Conservation (phyloP, 75 land plant genomes). For the Chamaecyparis obtusa region DNA sequence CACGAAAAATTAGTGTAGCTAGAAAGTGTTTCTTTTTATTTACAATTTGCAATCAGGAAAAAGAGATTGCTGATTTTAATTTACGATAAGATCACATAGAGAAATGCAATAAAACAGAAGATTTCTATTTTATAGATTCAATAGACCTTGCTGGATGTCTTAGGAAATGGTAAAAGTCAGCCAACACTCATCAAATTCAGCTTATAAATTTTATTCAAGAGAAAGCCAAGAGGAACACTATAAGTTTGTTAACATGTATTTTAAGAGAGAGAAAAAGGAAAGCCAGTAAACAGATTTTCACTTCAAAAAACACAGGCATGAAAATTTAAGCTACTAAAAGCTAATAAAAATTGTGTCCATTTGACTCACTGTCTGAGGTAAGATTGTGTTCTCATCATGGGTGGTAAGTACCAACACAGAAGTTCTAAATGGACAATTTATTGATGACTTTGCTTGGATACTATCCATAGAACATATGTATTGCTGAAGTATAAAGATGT, state of each 20-base stretch:
- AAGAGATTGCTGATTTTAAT: background rate
- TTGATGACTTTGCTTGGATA: background rate
- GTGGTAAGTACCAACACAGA: background rate
- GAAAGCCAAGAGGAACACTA: background rate
- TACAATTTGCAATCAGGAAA: background rate
- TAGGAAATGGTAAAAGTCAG: background rate
- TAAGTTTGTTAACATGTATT: background rate
- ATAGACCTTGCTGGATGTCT: background rate
- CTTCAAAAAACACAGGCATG: background rate
- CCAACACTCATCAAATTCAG: background rate
- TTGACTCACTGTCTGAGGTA: too few relatives aligned
- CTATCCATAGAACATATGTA: background rate
- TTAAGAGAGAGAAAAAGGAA: background rate
- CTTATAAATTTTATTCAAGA: background rate
- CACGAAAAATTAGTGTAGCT: background rate
- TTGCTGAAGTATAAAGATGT: background rate
- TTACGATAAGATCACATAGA: background rate
- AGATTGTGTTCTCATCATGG: background rate
- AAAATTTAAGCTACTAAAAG: background rate
- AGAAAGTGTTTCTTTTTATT: background rate
- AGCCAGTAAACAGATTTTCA: background rate
- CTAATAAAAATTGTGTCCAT: background rate
- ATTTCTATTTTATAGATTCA: too few relatives aligned
- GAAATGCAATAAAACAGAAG: background rate
- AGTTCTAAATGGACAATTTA: background rate